These are phyloP conservation scores for Dentipellis fragilis DNA, from an alignment of 768 basidiomycete species.

Conservation along the genomic window DNA sequence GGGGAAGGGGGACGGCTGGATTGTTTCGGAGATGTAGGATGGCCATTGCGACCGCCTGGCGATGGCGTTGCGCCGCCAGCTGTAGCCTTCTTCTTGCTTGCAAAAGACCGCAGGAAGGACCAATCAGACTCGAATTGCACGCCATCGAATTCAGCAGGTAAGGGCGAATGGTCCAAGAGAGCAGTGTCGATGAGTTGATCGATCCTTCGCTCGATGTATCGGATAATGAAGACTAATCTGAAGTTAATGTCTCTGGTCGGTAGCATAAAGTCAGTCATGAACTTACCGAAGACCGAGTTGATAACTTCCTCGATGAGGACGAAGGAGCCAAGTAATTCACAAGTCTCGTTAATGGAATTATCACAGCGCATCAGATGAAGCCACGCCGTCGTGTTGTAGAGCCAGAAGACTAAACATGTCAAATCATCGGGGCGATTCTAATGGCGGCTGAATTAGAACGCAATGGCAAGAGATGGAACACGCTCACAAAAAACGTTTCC, in stretches of 20 bases:
- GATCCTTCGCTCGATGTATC: conserved; percentile 81
- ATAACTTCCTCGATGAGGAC: conserved; percentile 85
- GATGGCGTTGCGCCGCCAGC: conserved; percentile 24
- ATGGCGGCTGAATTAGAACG: conserved; percentile 6
- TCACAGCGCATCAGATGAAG: conserved; percentile 88
- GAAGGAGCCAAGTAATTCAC: conserved; percentile 77
- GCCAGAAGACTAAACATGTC: conserved; percentile 84
- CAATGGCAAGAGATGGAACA: conserved; percentile 1
- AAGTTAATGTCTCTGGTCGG: conserved; percentile 1
- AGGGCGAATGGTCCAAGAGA: conserved; percentile 72
- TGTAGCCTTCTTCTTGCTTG: conserved; percentile 45
- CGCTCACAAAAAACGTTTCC: conserved; percentile 80
- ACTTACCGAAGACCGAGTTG: conserved; percentile 85
- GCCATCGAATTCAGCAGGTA: conserved; percentile 68
- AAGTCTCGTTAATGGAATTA: conserved; percentile 64
- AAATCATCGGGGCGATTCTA: conserved; percentile 81
- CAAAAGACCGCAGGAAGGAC: conserved; percentile 76
- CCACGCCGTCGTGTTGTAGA: conserved; percentile 86
- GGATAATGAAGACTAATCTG: conserved; percentile 80
- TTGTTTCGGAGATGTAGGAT: conserved; percentile 40
- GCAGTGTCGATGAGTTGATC: conserved; percentile 78
- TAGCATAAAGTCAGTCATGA: neutral
- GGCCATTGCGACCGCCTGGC: conserved; percentile 17
- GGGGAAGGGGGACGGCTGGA: conserved; percentile 43
- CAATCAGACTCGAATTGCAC: conserved; percentile 96